Evolutionary conservation across 352 stramenopile species (phyloP).

Genomic region (Globisporangium acanthophoron): DNA sequence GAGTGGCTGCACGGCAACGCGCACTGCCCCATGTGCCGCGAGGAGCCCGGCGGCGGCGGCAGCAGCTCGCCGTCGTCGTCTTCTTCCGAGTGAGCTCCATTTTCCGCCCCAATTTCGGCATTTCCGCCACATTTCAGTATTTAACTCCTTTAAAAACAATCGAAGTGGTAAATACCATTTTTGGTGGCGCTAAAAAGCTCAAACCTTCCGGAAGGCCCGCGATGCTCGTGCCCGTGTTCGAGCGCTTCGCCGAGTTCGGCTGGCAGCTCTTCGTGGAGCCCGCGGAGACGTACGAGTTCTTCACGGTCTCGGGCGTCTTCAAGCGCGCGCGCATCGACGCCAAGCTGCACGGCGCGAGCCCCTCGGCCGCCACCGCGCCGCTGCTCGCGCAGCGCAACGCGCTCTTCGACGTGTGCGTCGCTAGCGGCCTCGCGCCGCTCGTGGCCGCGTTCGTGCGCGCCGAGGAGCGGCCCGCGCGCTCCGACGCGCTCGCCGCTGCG

Average conservation of each 20-base stretch:
- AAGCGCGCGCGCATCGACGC: constrained; percentile 51
- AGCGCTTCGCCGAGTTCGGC: constrained; percentile 42
- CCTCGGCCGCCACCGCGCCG: constrained; percentile 11
- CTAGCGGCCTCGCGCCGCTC: constrained; percentile 62
- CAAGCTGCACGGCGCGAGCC: constrained; percentile 28
- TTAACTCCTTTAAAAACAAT: neutral
- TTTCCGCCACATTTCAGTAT: neutral
- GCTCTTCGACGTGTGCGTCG: constrained; percentile 72
- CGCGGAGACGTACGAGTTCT: constrained; percentile 83
- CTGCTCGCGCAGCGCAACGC: constrained; percentile 58
- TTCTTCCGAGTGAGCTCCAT: no score
- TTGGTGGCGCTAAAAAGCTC: neutral
- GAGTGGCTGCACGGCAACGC: constrained; percentile 80
- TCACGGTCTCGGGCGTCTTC: constrained; percentile 74
- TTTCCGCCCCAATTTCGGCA: no score
- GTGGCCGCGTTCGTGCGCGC: constrained; percentile 70
- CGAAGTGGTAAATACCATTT: neutral
- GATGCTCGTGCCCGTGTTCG: constrained; percentile 35
- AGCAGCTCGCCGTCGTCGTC: constrained; percentile 1
- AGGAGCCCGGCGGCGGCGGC: constrained; percentile 39
- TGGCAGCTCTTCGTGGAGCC: constrained; percentile 78
- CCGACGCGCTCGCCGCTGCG: constrained; percentile 6
- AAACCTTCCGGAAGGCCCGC: neutral
- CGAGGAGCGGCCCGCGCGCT: constrained; percentile 8
- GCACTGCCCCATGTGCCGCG: constrained; percentile 84